Evolutionary conservation across 352 stramenopile genomes (phyloP).

Genomic region (Globisporangium nunn): DNA sequence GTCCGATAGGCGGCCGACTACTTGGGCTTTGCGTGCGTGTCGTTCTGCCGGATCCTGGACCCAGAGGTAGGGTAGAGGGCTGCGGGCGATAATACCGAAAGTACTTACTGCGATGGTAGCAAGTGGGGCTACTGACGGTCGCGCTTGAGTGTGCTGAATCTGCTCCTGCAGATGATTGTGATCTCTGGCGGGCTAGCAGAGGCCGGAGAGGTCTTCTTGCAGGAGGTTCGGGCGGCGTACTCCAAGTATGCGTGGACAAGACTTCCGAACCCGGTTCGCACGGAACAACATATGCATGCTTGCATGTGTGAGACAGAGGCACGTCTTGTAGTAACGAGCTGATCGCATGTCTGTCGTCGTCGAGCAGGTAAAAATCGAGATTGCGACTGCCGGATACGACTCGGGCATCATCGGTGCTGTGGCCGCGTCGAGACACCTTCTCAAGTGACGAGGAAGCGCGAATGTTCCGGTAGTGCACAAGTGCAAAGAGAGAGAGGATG

Average conservation of each 20-base stretch:
- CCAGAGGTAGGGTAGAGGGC: conserved; percentile 35
- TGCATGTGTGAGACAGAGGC: background rate
- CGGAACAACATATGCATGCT: background rate
- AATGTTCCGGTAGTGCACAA: background rate
- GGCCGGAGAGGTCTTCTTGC: conserved; percentile 55
- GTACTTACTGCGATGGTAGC: too few relatives aligned
- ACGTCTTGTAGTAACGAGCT: background rate
- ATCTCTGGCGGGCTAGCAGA: conserved; percentile 72
- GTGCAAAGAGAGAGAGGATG: background rate
- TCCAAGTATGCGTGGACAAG: conserved; percentile 67
- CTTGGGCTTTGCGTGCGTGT: conserved; percentile 78
- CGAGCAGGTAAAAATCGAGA: conserved; percentile 61
- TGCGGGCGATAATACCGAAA: too few relatives aligned
- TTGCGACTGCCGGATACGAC: conserved; percentile 75
- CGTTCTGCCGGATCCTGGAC: conserved; percentile 67
- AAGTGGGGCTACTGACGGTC: too few relatives aligned
- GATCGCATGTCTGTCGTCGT: background rate
- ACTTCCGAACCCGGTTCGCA: conserved; percentile 61
- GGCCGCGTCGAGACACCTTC: conserved; percentile 19
- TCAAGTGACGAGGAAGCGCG: conserved; percentile 3
- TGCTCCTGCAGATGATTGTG: conserved; percentile 55
- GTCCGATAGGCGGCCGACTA: conserved; percentile 58
- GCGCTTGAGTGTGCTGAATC: background rate
- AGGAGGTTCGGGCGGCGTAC: conserved; percentile 55
- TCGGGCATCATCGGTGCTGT: conserved; percentile 77